These are phyloP conservation scores for Brasenia schreberi DNA, from an alignment of 164 flowering plant species.

Conservation along the genomic window DNA sequence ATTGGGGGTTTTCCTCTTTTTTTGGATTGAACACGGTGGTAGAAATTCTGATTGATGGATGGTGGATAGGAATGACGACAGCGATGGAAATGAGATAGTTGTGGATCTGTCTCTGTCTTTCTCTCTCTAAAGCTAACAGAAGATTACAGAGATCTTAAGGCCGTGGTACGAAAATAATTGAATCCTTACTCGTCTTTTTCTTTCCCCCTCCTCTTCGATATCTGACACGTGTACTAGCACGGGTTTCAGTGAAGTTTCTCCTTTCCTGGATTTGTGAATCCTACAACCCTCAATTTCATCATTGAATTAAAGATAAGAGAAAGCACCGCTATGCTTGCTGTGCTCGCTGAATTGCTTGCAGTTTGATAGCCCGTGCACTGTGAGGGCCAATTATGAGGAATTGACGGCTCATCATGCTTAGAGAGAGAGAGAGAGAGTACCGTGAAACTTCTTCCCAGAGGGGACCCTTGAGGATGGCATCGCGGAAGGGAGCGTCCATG, in stretches of 20 bases:
- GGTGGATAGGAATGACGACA: background rate
- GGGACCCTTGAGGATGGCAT: background rate
- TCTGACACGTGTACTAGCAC: background rate
- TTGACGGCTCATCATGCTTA: background rate
- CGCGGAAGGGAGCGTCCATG: background rate
- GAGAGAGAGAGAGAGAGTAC: background rate
- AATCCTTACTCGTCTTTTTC: too few relatives aligned
- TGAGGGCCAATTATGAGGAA: background rate
- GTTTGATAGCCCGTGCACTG: background rate
- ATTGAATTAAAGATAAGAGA: background rate
- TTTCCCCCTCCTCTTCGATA: too few relatives aligned
- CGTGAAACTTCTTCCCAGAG: background rate
- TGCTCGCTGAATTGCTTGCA: background rate
- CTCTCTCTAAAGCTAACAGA: too few relatives aligned
- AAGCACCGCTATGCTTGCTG: too few relatives aligned
- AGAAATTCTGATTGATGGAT: background rate
- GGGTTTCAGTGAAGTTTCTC: background rate
- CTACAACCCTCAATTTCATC: background rate
- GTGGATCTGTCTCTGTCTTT: too few relatives aligned
- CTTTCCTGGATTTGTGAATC: background rate
- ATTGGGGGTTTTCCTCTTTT: background rate
- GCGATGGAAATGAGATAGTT: too few relatives aligned
- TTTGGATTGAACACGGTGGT: too few relatives aligned
- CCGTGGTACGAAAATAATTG: too few relatives aligned
- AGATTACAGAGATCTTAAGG: too few relatives aligned